Evolutionary conservation across 352 stramenopile genomes (phyloP).

Genomic region (Globisporangium apiculatum): DNA sequence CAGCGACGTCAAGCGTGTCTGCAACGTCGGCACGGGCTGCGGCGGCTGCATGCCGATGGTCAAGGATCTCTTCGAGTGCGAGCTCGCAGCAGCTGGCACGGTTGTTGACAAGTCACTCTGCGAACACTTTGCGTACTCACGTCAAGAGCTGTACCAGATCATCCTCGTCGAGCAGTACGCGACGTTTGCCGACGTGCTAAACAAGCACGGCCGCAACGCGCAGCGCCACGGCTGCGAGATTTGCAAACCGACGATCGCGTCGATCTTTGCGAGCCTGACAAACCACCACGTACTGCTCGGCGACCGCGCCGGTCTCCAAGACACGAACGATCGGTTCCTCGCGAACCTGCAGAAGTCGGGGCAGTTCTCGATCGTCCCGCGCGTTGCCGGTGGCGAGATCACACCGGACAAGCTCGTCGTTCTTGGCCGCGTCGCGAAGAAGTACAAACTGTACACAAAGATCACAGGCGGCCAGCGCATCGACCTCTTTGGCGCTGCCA

Average conservation of each 20-base stretch:
- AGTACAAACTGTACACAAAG: conserved; percentile 91
- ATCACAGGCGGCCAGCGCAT: conserved; percentile 92
- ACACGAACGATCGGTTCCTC: conserved; percentile 91
- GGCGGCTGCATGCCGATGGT: conserved; percentile 89
- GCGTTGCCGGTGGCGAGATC: conserved; percentile 88
- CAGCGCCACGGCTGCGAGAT: conserved; percentile 84
- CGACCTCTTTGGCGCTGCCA: conserved; percentile 90
- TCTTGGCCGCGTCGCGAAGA: conserved; percentile 82
- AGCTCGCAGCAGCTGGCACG: conserved; percentile 83
- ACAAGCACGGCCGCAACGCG: conserved; percentile 60
- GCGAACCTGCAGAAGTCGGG: conserved; percentile 92
- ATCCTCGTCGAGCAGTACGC: conserved; percentile 78
- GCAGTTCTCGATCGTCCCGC: conserved; percentile 90
- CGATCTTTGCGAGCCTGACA: conserved; percentile 86
- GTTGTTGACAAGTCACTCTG: conserved; percentile 86
- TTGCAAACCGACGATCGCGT: conserved; percentile 89
- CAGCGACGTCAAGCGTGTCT: conserved; percentile 73
- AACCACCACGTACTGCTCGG: conserved; percentile 85
- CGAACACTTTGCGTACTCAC: conserved; percentile 88
- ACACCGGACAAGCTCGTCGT: conserved; percentile 88
- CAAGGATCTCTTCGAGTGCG: conserved; percentile 78
- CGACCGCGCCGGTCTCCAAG: conserved; percentile 73
- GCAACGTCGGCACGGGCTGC: conserved; percentile 85
- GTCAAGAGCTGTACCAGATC: conserved; percentile 87
- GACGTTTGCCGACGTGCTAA: conserved; percentile 84